phyloP scores from a whole-genome alignment of 2,329 filamentous ascomycete genomes.

The Bipolaris cookei region DNA sequence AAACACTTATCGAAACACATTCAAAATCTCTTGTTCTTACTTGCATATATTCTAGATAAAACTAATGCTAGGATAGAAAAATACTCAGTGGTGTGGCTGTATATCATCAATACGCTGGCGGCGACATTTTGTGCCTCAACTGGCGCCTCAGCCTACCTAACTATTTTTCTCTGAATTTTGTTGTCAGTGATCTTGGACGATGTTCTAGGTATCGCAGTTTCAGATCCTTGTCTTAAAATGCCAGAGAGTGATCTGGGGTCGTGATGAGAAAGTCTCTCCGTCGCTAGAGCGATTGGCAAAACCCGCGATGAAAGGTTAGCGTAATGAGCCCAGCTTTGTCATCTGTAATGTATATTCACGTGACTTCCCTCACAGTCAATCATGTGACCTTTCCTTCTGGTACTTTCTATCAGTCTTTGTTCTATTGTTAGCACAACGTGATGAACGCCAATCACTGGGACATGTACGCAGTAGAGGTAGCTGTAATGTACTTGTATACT shows the following conservation, averaged over 20 bases:
- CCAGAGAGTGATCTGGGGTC: neutral
- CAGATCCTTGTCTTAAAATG: neutral
- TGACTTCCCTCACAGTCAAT: neutral
- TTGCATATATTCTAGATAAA: neutral
- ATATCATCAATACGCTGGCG: neutral
- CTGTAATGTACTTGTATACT: neutral
- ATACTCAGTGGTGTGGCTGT: neutral
- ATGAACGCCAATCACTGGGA: neutral
- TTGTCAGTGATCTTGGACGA: neutral
- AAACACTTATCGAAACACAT: neutral
- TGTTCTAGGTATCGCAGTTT: neutral
- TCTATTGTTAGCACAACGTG: neutral
- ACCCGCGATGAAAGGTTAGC: neutral
- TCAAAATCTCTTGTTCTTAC: neutral
- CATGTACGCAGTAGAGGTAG: neutral
- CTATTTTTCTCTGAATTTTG: neutral
- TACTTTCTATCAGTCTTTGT: neutral
- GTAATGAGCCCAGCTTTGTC: conserved; percentile 1
- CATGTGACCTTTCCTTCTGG: neutral
- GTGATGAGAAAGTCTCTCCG: conserved; percentile 1
- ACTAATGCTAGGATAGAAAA: neutral
- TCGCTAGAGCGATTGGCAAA: neutral
- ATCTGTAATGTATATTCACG: conserved; percentile 1
- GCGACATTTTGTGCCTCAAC: neutral
- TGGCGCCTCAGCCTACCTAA: neutral